These are phyloP conservation scores for Malus hybrid DNA, from an alignment of 331 rosid genomes.

Conservation along the genomic window DNA sequence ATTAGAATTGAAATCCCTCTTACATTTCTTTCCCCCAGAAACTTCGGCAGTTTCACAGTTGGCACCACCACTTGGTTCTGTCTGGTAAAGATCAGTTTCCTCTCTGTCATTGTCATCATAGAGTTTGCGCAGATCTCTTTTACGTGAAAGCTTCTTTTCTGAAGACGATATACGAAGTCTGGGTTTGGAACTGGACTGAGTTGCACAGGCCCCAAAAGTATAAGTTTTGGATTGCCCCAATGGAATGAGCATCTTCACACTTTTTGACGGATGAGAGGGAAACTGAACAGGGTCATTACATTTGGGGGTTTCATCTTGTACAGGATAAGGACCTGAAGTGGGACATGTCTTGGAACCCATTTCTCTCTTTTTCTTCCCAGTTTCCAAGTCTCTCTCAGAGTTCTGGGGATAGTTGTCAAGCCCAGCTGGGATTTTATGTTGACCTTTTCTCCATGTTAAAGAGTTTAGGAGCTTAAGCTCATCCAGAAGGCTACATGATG, in stretches of 20 bases:
- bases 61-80: slow-evolving; percentile 20
- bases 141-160: slow-evolving; percentile 20
- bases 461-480: slow-evolving; percentile 55
- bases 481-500: slow-evolving; percentile 45
- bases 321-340: slow-evolving; percentile 19
- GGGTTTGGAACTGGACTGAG: slow-evolving; percentile 8
- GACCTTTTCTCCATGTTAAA: slow-evolving; percentile 44
- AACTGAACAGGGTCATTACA: slow-evolving; percentile 5
- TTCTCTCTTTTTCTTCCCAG: slow-evolving; percentile 31
- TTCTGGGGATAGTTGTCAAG: slow-evolving; percentile 18
- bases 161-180: slow-evolving; percentile 9
- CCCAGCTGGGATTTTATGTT: slow-evolving; percentile 22
- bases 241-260: slow-evolving; percentile 13
- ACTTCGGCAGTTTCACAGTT: slow-evolving; percentile 15
- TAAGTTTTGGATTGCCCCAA: slow-evolving; percentile 14
- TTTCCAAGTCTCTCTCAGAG: slow-evolving; percentile 17
- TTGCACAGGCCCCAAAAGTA: slow-evolving; percentile 7
- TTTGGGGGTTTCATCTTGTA: slow-evolving; percentile 16
- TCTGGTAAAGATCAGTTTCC: slow-evolving; percentile 14
- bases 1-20: slow-evolving; percentile 25
- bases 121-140: slow-evolving; percentile 20
- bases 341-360: slow-evolving; percentile 14
- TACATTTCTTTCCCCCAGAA: slow-evolving; percentile 34
- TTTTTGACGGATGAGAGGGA: slow-evolving; percentile 21
- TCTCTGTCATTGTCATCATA: slow-evolving; percentile 9